phyloP scores from a whole-genome alignment of 805 yeast genomes.

The Candida orba region DNA sequence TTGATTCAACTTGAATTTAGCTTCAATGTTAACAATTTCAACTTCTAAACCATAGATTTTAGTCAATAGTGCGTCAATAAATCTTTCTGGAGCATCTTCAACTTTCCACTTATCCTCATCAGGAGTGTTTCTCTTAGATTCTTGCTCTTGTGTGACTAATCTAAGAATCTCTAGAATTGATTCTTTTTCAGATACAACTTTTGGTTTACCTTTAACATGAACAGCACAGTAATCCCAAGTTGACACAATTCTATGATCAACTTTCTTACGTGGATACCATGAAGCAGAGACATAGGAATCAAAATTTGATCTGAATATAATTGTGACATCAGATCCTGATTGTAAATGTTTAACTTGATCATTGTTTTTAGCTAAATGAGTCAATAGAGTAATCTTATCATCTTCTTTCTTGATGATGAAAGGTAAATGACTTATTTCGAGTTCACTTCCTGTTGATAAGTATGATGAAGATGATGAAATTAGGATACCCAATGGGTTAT shows the following conservation, averaged over 20 bases:
- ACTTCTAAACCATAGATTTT: conserved; percentile 52
- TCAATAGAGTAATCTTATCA: conserved; percentile 35
- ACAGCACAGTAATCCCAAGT: conserved; percentile 61
- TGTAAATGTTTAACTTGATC: conserved; percentile 40
- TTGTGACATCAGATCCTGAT: conserved; percentile 30
- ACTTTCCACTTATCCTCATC: conserved; percentile 42
- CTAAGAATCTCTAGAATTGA: conserved; percentile 40
- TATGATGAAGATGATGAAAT: conserved; percentile 26
- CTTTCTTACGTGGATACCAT: conserved; percentile 50
- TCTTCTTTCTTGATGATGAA: conserved; percentile 32
- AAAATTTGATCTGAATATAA: conserved; percentile 41
- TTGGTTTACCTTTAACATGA: conserved; percentile 48
- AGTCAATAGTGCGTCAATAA: conserved; percentile 35
- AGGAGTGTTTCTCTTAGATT: conserved; percentile 27
- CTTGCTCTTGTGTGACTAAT: conserved; percentile 40
- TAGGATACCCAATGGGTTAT: conserved; percentile 47
- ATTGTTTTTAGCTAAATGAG: conserved; percentile 49
- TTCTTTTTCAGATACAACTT: conserved; percentile 33
- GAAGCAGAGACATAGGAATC: conserved; percentile 51
- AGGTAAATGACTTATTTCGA: conserved; percentile 51
- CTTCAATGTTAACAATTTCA: conserved; percentile 38
- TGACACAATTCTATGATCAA: conserved; percentile 57
- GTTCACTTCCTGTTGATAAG: conserved; percentile 24
- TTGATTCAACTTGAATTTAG: conserved; percentile 57
- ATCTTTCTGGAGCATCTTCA: conserved; percentile 47